Percentiles rank a stretch among this genome's conserved stretches.
Evolutionary conservation across 805 yeast genomes (phyloP).

Genomic region (Candida silvicultrix): DNA sequence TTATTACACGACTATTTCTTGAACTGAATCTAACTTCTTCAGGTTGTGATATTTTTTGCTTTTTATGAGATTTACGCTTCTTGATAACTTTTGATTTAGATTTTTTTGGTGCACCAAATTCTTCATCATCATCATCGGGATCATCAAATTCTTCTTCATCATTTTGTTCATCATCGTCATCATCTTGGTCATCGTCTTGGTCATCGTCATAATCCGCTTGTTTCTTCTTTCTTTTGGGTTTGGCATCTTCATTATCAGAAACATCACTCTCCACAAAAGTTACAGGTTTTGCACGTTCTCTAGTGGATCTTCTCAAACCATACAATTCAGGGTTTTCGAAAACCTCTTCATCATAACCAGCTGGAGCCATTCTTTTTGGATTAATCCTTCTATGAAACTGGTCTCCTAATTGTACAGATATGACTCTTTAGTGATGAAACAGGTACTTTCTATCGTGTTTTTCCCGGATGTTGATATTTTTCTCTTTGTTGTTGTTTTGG

Average conservation of each 20-base stretch:
- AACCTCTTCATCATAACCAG: constrained; percentile 45
- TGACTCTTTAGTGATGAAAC: no score
- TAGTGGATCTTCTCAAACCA: constrained; percentile 71
- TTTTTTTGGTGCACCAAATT: constrained; percentile 27
- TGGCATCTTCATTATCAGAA: constrained; percentile 22
- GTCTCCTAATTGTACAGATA: neutral
- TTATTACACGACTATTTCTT: constrained; percentile 57
- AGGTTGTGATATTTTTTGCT: constrained; percentile 14
- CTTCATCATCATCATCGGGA: constrained; percentile 31
- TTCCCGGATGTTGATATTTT: no score
- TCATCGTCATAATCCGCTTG: constrained; percentile 11
- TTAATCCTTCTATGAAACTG: no score
- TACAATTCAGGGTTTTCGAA: constrained; percentile 73
- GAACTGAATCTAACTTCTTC: constrained; percentile 72
- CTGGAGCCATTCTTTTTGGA: constrained; percentile 11
- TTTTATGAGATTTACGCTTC: constrained; percentile 14
- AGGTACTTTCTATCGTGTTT: no score
- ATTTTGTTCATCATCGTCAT: constrained; percentile 20
- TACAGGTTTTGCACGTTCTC: constrained; percentile 28
- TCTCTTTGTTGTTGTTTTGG: neutral
- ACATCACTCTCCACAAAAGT: constrained; percentile 15
- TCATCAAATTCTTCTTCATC: constrained; percentile 25
- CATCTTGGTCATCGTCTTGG: constrained; percentile 17
- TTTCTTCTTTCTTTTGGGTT: constrained; percentile 23
- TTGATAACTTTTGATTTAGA: constrained; percentile 8